These are phyloP conservation scores for Chamaecrista fasciculata DNA, from an alignment of 306 rosid genomes.

Conservation along the genomic window DNA sequence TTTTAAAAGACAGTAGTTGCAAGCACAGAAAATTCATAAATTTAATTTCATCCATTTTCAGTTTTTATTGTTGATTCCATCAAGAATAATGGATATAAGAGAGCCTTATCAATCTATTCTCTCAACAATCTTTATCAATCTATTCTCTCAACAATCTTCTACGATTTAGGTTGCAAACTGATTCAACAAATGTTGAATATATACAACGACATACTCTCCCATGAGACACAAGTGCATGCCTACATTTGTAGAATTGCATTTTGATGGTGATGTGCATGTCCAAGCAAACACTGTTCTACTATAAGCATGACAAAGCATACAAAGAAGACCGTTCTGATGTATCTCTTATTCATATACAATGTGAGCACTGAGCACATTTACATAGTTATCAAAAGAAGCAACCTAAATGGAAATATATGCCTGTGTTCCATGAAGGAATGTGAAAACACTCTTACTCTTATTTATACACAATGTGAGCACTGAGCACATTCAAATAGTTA, in stretches of 20 bases:
- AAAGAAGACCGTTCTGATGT: background rate
- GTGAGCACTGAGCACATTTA: too few species aligned
- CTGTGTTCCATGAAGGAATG: background rate
- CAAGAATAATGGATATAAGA: slow-evolving; percentile 6
- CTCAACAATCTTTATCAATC: background rate
- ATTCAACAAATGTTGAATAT: background rate
- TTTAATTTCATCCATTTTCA: background rate
- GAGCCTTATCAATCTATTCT: background rate
- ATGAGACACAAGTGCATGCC: background rate
- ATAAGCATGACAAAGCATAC: background rate
- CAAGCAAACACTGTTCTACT: slow-evolving; percentile 16
- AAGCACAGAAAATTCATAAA: background rate
- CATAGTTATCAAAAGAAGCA: too few species aligned
- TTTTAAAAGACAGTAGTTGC: background rate
- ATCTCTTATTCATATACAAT: too few species aligned
- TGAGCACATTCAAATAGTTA: too few species aligned
- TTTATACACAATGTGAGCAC: too few species aligned
- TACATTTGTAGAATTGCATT: background rate
- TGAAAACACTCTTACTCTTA: background rate
- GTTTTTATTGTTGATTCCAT: slow-evolving; percentile 6
- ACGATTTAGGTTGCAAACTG: background rate
- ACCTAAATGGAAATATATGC: too few species aligned
- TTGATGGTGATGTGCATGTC: background rate
- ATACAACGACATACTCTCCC: background rate
- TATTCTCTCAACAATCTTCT: slow-evolving; percentile 14